Evolutionary conservation across 192 early-diverging fungal genomes (phyloP), one percentile per base, ranked within the genome.

Genomic region (Lobosporangium transversale): DNA sequence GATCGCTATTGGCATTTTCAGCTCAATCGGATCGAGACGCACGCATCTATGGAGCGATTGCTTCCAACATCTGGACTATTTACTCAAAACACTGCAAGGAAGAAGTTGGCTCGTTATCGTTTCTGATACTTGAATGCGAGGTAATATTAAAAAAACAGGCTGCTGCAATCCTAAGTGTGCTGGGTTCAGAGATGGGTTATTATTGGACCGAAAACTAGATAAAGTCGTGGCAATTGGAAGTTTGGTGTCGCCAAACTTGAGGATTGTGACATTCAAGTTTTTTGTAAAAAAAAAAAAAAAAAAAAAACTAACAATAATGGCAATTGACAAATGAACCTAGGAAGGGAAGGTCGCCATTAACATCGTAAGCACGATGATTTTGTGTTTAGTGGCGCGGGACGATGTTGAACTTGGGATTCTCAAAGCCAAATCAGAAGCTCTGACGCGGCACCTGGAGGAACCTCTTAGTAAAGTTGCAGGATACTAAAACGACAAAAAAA

Each of bases 41-140:
- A 8, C 80, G 79, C 44, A 79, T 85, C 48, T 86, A 86, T 60
- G 83, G 85, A 23, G 87, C 87, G 30, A 88, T 88, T 43, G 75
- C 85, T 2, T 84, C 87, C 42, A 88, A 88, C 66, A 75, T 88
- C 21, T 88, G 87, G 87, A 82, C 73, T 31, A 88, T 83, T 24
- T 83, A 86, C 24, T 80, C 80, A 61, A 83, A 81, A 66, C 70
- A 69, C 48, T 74, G 52, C 43, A 81, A 81, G 36, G 58, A 45
- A 8, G 60, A 75, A 49, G 66, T 69, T 5, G 71, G 68, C 24
- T 44, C 36, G 35, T 60, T 85, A 44, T 69, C 78, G 14, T 85
- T 80, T 54, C 57, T 83, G 45, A 79, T 86, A 40, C 63, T 84
- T 3, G 78, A 84, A 23, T 86, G 85, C 37, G 78, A 86, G 75